phyloP scores from a whole-genome alignment of 768 basidiomycete species.

The Cystofilobasidium macerans region DNA sequence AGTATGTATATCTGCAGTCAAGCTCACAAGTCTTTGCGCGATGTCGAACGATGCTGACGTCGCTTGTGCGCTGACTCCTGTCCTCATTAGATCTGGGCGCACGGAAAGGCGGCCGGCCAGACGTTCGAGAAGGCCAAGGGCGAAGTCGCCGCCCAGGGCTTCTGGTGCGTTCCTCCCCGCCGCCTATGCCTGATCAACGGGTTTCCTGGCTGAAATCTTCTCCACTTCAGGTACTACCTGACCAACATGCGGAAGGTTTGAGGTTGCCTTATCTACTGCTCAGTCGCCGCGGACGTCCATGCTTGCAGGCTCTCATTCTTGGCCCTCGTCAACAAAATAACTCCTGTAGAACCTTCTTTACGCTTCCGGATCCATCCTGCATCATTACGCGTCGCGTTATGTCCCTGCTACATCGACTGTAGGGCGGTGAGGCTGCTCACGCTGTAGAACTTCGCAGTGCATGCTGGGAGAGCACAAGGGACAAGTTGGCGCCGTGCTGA shows the following conservation, averaged over 20 bases:
- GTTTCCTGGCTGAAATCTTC: background rate
- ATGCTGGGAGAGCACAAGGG: no score
- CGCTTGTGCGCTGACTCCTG: background rate
- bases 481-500: no score
- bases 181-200: background rate
- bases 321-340: no score
- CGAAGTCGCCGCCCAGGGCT: conserved; percentile 24
- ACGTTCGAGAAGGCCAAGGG: conserved; percentile 44
- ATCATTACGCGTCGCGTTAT: no score
- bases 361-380: no score
- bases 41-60: background rate
- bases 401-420: no score
- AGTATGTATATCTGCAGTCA: background rate
- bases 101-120: conserved; percentile 73
- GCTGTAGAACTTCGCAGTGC: no score
- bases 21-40: background rate
- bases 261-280: no score
- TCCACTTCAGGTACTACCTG: conserved; percentile 6
- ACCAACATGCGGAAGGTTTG: conserved; percentile 18
- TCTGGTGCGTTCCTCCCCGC: conserved; percentile 16
- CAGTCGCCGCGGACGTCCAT: no score
- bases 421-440: no score
- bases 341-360: no score
- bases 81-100: conserved; percentile 55
- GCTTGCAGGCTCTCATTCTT: no score